A percentile compares a stretch with the other conserved stretches of the same genome.
These are phyloP conservation scores for Lactarius hatsudake DNA, from an alignment of 768 basidiomycete species.

Conservation along the genomic window DNA sequence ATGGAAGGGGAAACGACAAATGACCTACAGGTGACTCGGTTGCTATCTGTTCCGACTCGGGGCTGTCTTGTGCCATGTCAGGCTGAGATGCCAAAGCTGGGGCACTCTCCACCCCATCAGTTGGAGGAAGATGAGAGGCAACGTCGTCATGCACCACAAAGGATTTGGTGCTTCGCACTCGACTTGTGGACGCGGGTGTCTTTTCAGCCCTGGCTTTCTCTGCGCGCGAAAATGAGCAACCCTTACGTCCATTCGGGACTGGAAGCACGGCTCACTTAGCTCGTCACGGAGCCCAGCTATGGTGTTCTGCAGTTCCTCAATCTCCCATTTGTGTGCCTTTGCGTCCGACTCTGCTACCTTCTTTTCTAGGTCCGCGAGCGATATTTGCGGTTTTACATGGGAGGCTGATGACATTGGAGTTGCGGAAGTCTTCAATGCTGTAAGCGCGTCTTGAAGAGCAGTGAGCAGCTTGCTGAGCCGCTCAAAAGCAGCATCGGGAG, in stretches of 20 bases:
- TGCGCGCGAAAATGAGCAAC: constrained; percentile 10
- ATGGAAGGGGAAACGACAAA: neutral
- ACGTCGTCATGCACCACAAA: neutral
- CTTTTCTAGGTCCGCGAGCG: constrained; percentile 17
- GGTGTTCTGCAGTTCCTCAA: constrained; percentile 47
- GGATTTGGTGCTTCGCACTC: neutral
- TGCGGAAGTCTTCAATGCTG: constrained; percentile 2
- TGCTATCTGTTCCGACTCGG: neutral
- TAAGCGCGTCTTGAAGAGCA: constrained; percentile 31
- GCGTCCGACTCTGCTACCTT: constrained; percentile 26
- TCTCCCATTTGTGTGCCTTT: constrained; percentile 40
- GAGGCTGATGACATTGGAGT: neutral
- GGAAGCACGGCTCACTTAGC: constrained; percentile 45
- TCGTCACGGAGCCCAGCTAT: constrained; percentile 54
- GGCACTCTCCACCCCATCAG: constrained; percentile 39
- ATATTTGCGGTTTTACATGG: constrained; percentile 13
- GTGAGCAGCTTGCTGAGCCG: constrained; percentile 31
- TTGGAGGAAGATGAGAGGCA: constrained; percentile 27
- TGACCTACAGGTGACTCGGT: neutral
- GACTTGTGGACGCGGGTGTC: constrained; percentile 40
- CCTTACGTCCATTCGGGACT: neutral
- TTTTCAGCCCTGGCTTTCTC: constrained; percentile 41
- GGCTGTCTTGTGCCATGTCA: neutral
- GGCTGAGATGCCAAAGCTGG: constrained; percentile 8
- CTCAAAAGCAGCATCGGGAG: constrained; percentile 31